Evolutionary conservation across 306 rosid species (phyloP), one percentile per base, ranked within the genome.

Genomic region (Cicer chorassanicum): DNA sequence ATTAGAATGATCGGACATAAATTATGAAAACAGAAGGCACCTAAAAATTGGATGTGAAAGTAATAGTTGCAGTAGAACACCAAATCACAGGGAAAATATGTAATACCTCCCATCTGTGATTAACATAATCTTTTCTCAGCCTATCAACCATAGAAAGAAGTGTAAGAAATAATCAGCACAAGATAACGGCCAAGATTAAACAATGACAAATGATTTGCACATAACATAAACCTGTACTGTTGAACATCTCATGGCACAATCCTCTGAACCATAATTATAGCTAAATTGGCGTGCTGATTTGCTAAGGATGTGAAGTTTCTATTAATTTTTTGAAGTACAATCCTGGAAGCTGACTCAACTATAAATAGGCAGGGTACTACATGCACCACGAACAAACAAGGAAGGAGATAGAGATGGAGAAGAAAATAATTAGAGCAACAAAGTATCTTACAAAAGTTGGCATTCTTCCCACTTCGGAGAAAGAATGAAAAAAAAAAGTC

Each of bases 141-240:
- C 93, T 84, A 65, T 72, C 84, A 90, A 80, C 85, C 86, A 68
- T 11, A 74, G 80, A 73, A 73, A 76, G 65, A 63, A 57, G 68
- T 15, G 78, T 82, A 69, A 82, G 84, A 83, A 60, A 82, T 69
- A 44, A 76, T 46, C 39, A 63, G 70, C 73, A 73, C 56, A 68
- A 43, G 57, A 70, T 43, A 82, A 49, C 12, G 48, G 15, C 40
- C 51, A 71, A 46, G 54, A 50, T 14, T 67, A 67, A 81, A 66
- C 42, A 57, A 53, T 18, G n/a, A 51, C 66, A 70, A 36, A 38
- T 8, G 34, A 59, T n/a, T 49, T 68, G 71, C 61, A 62, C 71
- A 46, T 51, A 40, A 59, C 57, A 67, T 66, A 6, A 68, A 65
- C 19, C 53, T 43, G 71, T 29, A 63, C 53, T 61, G 65, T 21